phyloP scores from a whole-genome alignment of 768 basidiomycete species.

The Austroboletus festivus region DNA sequence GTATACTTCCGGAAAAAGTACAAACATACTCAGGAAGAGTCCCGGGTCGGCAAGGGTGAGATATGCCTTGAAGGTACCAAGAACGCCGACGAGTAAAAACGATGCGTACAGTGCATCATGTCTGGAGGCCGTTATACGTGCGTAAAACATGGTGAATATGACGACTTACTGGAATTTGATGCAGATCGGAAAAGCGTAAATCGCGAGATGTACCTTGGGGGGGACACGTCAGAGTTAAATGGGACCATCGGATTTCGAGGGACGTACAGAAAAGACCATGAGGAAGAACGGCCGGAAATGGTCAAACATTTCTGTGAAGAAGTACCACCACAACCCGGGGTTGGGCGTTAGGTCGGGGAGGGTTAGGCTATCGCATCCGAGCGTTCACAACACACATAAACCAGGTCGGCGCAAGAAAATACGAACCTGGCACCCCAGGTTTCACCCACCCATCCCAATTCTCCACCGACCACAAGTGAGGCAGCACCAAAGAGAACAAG shows the following conservation, averaged over 20 bases:
- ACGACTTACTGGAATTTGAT: constrained; percentile 76
- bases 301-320: constrained; percentile 99
- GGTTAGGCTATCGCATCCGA: constrained; percentile 49
- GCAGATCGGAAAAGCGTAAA: constrained; percentile 81
- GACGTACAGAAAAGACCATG: constrained; percentile 83
- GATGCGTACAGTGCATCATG: constrained; percentile 82
- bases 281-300: constrained; percentile 95
- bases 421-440: constrained; percentile 84
- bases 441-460: constrained; percentile 65
- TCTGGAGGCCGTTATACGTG: constrained; percentile 35
- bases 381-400: background rate
- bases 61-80: constrained; percentile 88
- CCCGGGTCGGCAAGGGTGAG: constrained; percentile 88
- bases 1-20: constrained; percentile 80
- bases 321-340: constrained; percentile 97
- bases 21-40: constrained; percentile 76
- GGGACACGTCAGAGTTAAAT: background rate
- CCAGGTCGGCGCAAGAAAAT: background rate
- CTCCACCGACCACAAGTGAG: constrained; percentile 57
- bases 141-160: background rate
- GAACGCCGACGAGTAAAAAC: constrained; percentile 71
- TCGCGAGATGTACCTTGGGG: constrained; percentile 71
- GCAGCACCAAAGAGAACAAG: constrained; percentile 40
- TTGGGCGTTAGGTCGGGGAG: constrained; percentile 92
- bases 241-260: background rate